Evolutionary conservation across 2,329 filamentous ascomycete genomes (phyloP), one percentile per base, ranked within the genome.

Genomic region (Trichophyton mentagrophytes): DNA sequence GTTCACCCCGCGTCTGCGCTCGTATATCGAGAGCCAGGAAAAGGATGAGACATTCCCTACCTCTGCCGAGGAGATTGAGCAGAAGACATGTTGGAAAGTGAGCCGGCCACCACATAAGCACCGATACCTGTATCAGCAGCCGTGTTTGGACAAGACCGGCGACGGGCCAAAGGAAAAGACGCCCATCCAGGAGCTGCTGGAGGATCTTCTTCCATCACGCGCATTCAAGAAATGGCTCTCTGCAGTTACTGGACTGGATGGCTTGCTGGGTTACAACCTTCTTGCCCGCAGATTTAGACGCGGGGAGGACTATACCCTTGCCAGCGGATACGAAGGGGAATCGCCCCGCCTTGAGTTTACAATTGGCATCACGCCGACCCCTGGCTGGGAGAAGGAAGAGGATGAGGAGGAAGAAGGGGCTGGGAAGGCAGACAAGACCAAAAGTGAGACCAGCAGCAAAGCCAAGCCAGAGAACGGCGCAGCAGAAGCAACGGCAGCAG

Each of bases 91-190:
- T 0, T 93, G 89, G 88, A 83, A 80, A 63, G 87, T 95, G 7
- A 89, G 93, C 5, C 82, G 84, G 36, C 93, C 93, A 44, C 93
- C 93, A 0, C 91, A 99, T 76, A 99, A 99, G 77, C 90, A 96
- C 70, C 88, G 91, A 13, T 99, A 87, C 72, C 79, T 96, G 1
- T 99, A 93, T 74, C 82, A 89, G 62, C 85, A 90, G 66, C 72
- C 76, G 33, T 64, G 66, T 11, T 57, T 62, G 2, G 65, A 66
- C 5, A 9, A 74, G 59, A 64, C 73, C 56, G 64, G 73, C 61
- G 47, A 71, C 69, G 62, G 69, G 65, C 58, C 69, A 66, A 66
- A 72, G 62, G 77, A 58, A 82, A 81, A 13, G 82, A 62, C 64
- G 3, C 76, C 89, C 0, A 80, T 95, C 62, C 83, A 86, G 60